phyloP scores from a whole-genome alignment of 345 rosid genomes.

The Gossypium sturtianum region DNA sequence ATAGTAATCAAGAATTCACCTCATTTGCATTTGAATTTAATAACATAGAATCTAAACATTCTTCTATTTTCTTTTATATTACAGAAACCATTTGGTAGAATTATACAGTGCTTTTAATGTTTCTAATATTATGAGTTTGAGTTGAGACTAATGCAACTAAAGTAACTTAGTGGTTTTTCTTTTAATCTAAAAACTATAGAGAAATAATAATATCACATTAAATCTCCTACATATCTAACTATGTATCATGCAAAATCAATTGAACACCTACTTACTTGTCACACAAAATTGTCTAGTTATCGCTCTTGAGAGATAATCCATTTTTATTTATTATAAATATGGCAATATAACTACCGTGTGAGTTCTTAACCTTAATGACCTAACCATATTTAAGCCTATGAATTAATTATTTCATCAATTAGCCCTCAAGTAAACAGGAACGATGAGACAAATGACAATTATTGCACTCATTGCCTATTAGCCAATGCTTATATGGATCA shows the following conservation, averaged over 20 bases:
- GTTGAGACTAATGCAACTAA: not conserved
- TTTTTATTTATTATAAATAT: not conserved
- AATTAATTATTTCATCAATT: not conserved
- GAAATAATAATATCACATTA: not conserved
- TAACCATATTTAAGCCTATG: not conserved
- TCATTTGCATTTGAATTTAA: no score
- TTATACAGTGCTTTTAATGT: not conserved
- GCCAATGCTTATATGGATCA: not conserved
- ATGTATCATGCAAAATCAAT: conserved; percentile 8
- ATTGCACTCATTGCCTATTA: not conserved
- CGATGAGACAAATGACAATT: not conserved
- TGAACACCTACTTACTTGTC: not conserved
- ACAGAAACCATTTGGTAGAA: no score
- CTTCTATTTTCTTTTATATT: no score
- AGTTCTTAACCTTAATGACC: not conserved
- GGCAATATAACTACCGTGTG: not conserved
- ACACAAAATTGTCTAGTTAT: not conserved
- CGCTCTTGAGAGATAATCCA: not conserved
- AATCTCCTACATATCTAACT: not conserved
- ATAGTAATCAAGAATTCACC: no score
- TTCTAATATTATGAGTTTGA: not conserved
- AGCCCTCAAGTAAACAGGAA: not conserved
- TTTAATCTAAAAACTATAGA: not conserved
- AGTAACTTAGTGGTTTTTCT: not conserved
- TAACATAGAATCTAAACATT: no score